Percentiles rank a stretch among this genome's conserved stretches.
These are phyloP conservation scores for Termitomyces sp. DNA, from an alignment of 768 basidiomycete species.

Conservation along the genomic window DNA sequence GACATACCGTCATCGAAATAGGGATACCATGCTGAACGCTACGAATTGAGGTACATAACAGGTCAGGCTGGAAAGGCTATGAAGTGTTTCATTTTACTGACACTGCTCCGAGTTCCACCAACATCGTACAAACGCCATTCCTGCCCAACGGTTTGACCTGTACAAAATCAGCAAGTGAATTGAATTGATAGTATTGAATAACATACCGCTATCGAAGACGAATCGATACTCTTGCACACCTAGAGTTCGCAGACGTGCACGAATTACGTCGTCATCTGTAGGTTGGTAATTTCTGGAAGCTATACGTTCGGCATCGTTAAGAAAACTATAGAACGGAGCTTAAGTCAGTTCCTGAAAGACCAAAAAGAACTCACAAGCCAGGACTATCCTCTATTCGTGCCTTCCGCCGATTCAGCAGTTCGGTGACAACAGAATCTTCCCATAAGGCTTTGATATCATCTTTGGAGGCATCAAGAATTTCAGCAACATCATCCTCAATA, in stretches of 20 bases:
- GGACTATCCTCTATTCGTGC: constrained; percentile 63
- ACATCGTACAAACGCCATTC: constrained; percentile 86
- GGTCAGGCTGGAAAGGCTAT: constrained; percentile 3
- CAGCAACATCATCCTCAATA: constrained; percentile 52
- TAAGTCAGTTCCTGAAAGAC: background rate
- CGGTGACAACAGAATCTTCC: constrained; percentile 61
- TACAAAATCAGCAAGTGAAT: background rate
- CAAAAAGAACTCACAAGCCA: constrained; percentile 58
- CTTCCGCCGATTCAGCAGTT: constrained; percentile 54
- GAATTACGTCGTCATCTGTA: constrained; percentile 72
- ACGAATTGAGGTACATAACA: constrained; percentile 13
- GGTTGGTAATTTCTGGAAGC: constrained; percentile 63
- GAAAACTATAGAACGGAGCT: constrained; percentile 44
- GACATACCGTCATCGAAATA: constrained; percentile 73
- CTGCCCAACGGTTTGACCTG: constrained; percentile 56
- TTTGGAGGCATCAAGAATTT: constrained; percentile 55
- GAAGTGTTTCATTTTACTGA: constrained; percentile 32
- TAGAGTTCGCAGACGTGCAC: constrained; percentile 73
- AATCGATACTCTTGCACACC: constrained; percentile 77
- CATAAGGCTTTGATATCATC: constrained; percentile 69
- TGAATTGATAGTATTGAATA: background rate
- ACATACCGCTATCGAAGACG: constrained; percentile 57
- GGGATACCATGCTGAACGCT: constrained; percentile 76
- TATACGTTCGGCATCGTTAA: constrained; percentile 67
- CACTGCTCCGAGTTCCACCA: constrained; percentile 68